Evolutionary conservation across 2,329 filamentous ascomycete species (phyloP), one percentile per base, ranked within the genome.

Genomic region (Talaromyces sp.): DNA sequence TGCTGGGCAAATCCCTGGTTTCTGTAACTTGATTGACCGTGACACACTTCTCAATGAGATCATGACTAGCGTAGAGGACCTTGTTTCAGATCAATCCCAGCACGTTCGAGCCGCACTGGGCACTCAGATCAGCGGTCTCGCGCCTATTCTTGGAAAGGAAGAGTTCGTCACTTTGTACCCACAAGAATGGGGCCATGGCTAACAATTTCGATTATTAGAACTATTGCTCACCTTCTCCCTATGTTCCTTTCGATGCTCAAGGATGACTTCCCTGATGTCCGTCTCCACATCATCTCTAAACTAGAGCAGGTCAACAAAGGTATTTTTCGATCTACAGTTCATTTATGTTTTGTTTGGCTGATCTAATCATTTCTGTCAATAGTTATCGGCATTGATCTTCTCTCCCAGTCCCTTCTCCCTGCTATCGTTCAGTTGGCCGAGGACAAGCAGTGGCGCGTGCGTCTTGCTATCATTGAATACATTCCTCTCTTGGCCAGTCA

Each of bases 161-260:
- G 93, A 97, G 89, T 95, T 81, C 67, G 88, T 77, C 37, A 33
- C 7, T 42, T n/a, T 14, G 8, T 22, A 45, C 7, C 45, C 47
- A 32, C 11, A 27, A 14, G 10, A 13, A 4, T 33, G 33, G 36
- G n/a, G 47, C n/a, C 20, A 17, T 36, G 50, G 48, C 46, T 50
- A 49, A 58, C 57, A 66, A 44, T 59, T 14, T 59, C 35, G 55
- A 64, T 55, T 50, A 33, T 42, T 62, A 94, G 90, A 75, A 99
- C 94, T 27, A 97, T 96, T 63, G 88, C 94, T 64, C 94, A 99
- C 72, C 86, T 99, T 40, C 84, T 99, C 40, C 94, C 94, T 49
- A 99, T 99, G 93, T 97, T 99, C 76, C 82, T 99, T 49, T 90
- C 96, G 74, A 99, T 99, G 94, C 86, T 99, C 66, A 99, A 97